These are phyloP conservation scores for Guadua angustifolia DNA, from an alignment of 176 grass and related monocot genomes.

Conservation along the genomic window DNA sequence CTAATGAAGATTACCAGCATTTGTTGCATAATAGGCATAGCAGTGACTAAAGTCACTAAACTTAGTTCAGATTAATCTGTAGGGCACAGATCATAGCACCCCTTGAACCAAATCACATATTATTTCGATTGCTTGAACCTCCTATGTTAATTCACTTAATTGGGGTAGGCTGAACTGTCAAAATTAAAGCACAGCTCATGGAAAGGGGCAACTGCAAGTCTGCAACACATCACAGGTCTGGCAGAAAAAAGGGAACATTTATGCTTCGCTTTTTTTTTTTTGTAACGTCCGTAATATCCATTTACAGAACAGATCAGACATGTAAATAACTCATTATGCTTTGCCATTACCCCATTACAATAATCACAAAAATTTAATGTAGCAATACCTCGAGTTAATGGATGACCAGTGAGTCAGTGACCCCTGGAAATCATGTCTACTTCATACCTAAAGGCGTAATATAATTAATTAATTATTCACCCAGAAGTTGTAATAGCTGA, in stretches of 20 bases:
- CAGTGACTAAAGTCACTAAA: not conserved
- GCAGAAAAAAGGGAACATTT: not conserved
- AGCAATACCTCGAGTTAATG: not conserved
- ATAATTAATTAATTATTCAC: not conserved
- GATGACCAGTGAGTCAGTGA: not conserved
- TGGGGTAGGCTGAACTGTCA: not conserved
- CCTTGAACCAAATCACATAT: not conserved
- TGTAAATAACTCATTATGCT: not conserved
- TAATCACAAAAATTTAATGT: not conserved
- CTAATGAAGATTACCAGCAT: not conserved
- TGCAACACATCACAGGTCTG: not conserved
- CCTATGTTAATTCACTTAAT: not conserved
- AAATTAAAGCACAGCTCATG: not conserved
- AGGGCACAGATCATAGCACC: not conserved
- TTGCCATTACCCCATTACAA: not conserved
- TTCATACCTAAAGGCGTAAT: not conserved
- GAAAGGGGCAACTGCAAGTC: not conserved
- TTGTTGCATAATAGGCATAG: constrained; percentile 3
- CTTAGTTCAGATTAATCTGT: constrained; percentile 7
- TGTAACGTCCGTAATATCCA: constrained; percentile 8
- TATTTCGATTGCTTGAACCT: not conserved
- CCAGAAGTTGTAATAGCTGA: not conserved
- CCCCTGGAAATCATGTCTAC: not conserved
- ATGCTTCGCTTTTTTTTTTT: not conserved
- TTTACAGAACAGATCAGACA: not conserved